These are phyloP conservation scores for Vitis rupestris DNA, from an alignment of 164 flowering plant species.

Conservation along the genomic window DNA sequence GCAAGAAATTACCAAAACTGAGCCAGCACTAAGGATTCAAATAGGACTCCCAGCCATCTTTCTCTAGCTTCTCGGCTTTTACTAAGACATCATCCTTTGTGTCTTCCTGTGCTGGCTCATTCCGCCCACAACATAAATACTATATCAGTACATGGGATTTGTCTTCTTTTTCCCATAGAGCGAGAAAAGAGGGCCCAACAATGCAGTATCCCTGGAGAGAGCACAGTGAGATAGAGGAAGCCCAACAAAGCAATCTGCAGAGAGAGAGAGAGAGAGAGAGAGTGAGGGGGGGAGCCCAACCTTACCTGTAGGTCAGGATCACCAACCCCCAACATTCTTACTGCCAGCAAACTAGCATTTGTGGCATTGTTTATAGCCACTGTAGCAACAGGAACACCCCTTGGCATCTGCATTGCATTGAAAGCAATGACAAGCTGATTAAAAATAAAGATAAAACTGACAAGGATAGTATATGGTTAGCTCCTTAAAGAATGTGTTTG, in stretches of 20 bases:
- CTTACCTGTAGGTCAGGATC: conserved; percentile 24
- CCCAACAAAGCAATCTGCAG: not conserved
- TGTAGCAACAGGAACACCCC: conserved; percentile 94
- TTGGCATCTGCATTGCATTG: conserved; percentile 70
- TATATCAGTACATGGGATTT: not conserved
- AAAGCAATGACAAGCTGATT: too few species aligned
- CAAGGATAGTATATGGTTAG: too few species aligned
- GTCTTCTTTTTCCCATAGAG: too few species aligned
- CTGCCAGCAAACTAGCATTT: conserved; percentile 89
- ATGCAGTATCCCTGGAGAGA: too few species aligned
- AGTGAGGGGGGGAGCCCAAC: not conserved
- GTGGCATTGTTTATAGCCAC: conserved; percentile 89
- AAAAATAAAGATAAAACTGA: too few species aligned
- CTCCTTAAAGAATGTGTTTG: too few species aligned
- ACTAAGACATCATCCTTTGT: conserved; percentile 55
- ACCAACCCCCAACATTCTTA: conserved; percentile 47
- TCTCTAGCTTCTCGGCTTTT: conserved; percentile 69
- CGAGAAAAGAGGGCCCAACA: too few species aligned
- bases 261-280: not conserved
- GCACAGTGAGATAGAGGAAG: not conserved
- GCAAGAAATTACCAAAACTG: too few species aligned
- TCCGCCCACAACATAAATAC: conserved; percentile 33
- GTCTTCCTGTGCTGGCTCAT: conserved; percentile 73
- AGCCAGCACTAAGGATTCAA: conserved; percentile 21
- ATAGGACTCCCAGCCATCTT: conserved; percentile 74